Evolutionary conservation across 148 eudicot genomes (phyloP), one percentile per base, ranked within the genome.

Genomic region (Camellia granthamiana): DNA sequence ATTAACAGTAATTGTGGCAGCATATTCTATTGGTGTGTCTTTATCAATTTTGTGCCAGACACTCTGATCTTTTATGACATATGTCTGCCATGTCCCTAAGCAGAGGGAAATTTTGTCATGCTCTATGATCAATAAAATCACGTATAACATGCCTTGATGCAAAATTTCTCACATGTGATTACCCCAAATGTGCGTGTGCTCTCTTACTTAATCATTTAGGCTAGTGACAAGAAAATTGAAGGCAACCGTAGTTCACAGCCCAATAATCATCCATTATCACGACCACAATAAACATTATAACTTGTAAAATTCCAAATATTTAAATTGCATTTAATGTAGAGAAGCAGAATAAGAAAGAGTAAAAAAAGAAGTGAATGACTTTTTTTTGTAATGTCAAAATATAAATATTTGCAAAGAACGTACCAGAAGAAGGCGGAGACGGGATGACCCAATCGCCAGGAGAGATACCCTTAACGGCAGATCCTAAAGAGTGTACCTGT

Each of bases 401-500:
- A 10, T 7, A 19, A n/a, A n/a, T n/a, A n/a, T n/a, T n/a, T n/a
- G n/a, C n/a, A n/a, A 58, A 77, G 21, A 54, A 13, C 41, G 54
- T 86, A 92, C 98, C 98, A 71, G 89, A 92, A 66, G 92, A 87
- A 51, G 97, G 97, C 0, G 99, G 97, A 84, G 88, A 93, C 16
- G 97, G 92, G 68, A 95, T 95, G 61, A 95, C 99, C 92, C 85
- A 85, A 77, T 95, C 99, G 11, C 99, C 99, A n/a, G 89, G 93
- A 69, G 85, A 77, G 59, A 95, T 85, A 49, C 75, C 81, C 74
- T 83, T 84, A 30, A 95, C 97, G 19, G 90, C 84, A 84, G 91
- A 85, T n/a, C 98, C 98, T 1, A 93, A 85, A 42, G 90, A 86
- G 83, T 89, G 85, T 2, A 95, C 97, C 81, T 90, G 89, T 51